These are phyloP conservation scores for Carallia brachiata DNA, from an alignment of 345 rosid species.

Conservation along the genomic window DNA sequence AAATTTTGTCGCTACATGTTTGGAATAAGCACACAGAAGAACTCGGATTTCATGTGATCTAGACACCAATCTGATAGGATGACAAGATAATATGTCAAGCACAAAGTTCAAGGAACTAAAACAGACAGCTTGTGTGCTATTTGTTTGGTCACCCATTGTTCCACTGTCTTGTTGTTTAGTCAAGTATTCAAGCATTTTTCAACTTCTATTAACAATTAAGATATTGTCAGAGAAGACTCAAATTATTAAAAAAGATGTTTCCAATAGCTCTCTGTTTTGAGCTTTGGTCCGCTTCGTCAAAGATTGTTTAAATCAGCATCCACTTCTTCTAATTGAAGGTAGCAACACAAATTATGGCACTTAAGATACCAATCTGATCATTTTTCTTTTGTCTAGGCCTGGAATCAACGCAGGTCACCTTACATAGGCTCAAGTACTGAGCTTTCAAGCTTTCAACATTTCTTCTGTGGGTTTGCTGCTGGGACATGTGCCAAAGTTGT, in stretches of 20 bases:
- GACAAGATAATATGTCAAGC: not conserved
- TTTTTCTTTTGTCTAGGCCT: slow-evolving; percentile 42
- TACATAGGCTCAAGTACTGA: slow-evolving; percentile 30
- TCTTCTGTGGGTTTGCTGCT: slow-evolving; percentile 81
- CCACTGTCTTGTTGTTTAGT: not conserved
- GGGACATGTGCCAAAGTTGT: slow-evolving; percentile 99
- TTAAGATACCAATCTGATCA: not conserved
- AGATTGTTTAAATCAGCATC: not conserved
- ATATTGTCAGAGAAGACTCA: not conserved
- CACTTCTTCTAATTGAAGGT: too few relatives aligned
- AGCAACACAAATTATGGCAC: not conserved
- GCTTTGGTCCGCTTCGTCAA: not conserved
- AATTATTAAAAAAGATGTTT: too few relatives aligned
- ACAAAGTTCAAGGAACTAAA: not conserved
- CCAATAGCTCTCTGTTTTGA: not conserved
- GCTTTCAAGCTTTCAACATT: slow-evolving; percentile 76
- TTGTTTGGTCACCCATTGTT: not conserved
- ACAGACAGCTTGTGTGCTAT: not conserved
- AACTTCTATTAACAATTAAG: not conserved
- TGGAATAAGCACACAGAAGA: not conserved
- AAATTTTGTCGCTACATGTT: not conserved
- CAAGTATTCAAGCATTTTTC: not conserved
- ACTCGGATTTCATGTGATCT: not conserved
- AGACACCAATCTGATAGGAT: not conserved
- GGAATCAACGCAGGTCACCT: slow-evolving; percentile 54